phyloP scores from a whole-genome alignment of 805 yeast genomes.

The Tetrapisispora pingtungensis region DNA sequence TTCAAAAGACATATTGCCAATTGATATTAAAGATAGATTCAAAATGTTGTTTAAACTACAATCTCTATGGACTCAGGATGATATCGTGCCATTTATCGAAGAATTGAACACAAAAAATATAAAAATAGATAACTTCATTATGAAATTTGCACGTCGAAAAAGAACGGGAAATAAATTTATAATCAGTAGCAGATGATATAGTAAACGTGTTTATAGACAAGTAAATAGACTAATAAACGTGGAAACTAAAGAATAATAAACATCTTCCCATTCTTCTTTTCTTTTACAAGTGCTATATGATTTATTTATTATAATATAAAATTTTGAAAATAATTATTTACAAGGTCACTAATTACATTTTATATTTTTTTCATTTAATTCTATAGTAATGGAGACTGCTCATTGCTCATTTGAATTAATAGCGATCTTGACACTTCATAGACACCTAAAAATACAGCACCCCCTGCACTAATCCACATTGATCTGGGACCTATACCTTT shows the following conservation, averaged over 20 bases:
- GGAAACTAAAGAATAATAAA: too few relatives aligned
- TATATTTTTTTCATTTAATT: neutral
- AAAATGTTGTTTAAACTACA: conserved; percentile 44
- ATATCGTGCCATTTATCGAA: conserved; percentile 52
- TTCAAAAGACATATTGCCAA: conserved; percentile 39
- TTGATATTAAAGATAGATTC: conserved; percentile 40
- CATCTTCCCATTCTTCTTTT: too few relatives aligned
- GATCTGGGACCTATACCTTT: conserved; percentile 93
- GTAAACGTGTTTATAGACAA: too few relatives aligned
- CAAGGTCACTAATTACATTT: neutral
- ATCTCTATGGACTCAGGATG: conserved; percentile 49
- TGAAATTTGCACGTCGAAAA: conserved; percentile 53
- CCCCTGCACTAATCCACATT: conserved; percentile 96
- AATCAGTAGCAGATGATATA: conserved; percentile 24
- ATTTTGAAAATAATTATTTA: too few relatives aligned
- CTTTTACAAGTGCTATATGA: too few relatives aligned
- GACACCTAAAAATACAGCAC: conserved; percentile 92
- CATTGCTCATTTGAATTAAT: conserved; percentile 10
- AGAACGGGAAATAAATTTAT: conserved; percentile 35
- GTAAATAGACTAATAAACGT: too few relatives aligned
- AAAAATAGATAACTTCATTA: conserved; percentile 47
- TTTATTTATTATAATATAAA: too few relatives aligned
- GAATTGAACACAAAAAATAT: conserved; percentile 45
- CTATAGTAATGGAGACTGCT: neutral
- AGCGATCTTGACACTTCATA: conserved; percentile 59